Percentiles rank a stretch among this genome's conserved stretches.
Evolutionary conservation across 371 early-diverging fungal genomes (phyloP).

Genomic region (Funneliformis caledonium): DNA sequence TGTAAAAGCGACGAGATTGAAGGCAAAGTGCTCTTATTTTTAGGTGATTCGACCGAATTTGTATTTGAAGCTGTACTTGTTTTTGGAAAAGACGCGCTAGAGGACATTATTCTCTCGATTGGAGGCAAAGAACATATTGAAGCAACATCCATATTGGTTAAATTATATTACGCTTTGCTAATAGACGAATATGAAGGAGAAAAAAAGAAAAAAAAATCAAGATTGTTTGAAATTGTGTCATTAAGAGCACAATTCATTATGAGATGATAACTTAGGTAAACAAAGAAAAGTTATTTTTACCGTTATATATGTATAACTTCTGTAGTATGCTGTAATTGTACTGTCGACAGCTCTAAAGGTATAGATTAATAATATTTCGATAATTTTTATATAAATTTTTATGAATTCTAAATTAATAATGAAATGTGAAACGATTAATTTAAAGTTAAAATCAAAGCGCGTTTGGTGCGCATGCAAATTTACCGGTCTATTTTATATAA

Average conservation of each 20-base stretch:
- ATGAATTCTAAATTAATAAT: neutral
- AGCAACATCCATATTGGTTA: conserved; percentile 32
- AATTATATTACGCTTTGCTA: neutral
- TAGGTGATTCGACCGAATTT: neutral
- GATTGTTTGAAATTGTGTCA: too few relatives aligned
- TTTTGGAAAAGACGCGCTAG: neutral
- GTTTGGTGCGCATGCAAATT: neutral
- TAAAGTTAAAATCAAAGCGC: neutral
- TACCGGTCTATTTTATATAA: conserved; percentile 18
- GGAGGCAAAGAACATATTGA: conserved; percentile 31
- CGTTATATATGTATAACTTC: too few relatives aligned
- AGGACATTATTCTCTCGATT: neutral
- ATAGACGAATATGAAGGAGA: too few relatives aligned
- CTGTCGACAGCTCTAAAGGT: neutral
- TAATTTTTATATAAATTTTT: neutral
- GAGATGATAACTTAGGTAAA: too few relatives aligned
- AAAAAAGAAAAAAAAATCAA: neutral
- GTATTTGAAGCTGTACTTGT: neutral
- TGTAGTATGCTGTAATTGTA: too few relatives aligned
- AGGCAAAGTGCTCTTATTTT: conserved; percentile 2
- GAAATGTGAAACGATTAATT: neutral
- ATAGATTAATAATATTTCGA: neutral
- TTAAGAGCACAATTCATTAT: too few relatives aligned
- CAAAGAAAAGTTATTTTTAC: too few relatives aligned
- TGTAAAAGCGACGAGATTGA: neutral